A percentile compares a stretch with the other conserved stretches of the same genome.
phyloP scores from a whole-genome alignment of 2,329 filamentous ascomycete genomes.

The Mycogone perniciosa region DNA sequence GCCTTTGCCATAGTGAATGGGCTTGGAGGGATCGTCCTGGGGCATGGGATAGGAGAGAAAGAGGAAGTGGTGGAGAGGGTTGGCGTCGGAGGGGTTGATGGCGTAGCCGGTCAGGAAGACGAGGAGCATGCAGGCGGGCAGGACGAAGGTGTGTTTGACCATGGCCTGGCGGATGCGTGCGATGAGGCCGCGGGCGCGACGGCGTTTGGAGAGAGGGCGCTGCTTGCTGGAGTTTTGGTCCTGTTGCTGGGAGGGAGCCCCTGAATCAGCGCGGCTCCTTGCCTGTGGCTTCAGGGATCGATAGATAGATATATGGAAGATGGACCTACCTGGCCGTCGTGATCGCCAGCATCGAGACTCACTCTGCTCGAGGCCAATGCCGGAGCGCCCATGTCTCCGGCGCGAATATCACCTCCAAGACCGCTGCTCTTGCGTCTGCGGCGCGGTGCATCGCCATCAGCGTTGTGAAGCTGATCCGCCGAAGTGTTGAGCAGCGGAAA shows the following conservation, averaged over 20 bases:
- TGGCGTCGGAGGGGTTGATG: conserved; percentile 68
- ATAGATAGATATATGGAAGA: neutral
- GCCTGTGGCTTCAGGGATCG: neutral
- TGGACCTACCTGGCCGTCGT: conserved; percentile 13
- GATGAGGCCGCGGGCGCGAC: conserved; percentile 46
- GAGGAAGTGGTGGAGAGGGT: conserved; percentile 73
- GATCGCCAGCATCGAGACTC: conserved; percentile 31
- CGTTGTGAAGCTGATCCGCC: conserved; percentile 42
- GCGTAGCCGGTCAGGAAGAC: conserved; percentile 63
- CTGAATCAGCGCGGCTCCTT: no score
- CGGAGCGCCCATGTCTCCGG: conserved; percentile 50
- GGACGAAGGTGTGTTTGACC: conserved; percentile 54
- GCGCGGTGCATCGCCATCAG: conserved; percentile 33
- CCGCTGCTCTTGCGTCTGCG: conserved; percentile 52
- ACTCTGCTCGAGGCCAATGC: conserved; percentile 47
- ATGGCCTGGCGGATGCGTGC: conserved; percentile 47
- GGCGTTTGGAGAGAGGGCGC: conserved; percentile 44
- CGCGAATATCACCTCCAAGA: conserved; percentile 46
- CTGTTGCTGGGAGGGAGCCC: neutral
- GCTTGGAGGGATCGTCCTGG: conserved; percentile 32
- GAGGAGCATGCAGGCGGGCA: conserved; percentile 62
- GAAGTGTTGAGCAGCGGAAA: conserved; percentile 50
- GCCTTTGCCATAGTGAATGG: conserved; percentile 81
- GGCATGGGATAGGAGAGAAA: conserved; percentile 84
- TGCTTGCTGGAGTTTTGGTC: conserved; percentile 22